Evolutionary conservation across 345 rosid genomes (phyloP).

Genomic region (Salix caprea): DNA sequence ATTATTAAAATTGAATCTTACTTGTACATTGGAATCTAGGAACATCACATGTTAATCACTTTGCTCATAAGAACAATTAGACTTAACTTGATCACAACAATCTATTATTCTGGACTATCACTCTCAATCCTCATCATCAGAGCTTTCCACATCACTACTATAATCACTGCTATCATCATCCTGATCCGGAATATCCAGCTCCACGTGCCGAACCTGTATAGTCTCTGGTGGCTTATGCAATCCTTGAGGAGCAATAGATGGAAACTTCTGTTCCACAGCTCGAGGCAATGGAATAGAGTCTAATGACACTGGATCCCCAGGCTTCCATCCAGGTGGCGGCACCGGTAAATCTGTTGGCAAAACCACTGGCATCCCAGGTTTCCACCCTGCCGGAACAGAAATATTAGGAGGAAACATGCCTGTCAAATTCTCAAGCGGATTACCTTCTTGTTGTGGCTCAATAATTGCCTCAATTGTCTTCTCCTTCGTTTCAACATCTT

Average conservation of each 20-base stretch:
- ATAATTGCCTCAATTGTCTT: conserved; percentile 58
- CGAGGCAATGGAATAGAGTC: conserved; percentile 55
- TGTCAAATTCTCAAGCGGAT: conserved; percentile 37
- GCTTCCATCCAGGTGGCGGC: conserved; percentile 94
- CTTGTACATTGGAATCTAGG: not conserved
- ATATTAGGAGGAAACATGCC: conserved; percentile 63
- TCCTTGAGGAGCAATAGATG: conserved; percentile 49
- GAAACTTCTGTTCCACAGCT: conserved; percentile 39
- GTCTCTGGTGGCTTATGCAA: conserved; percentile 60
- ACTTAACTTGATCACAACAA: not conserved
- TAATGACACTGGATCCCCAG: conserved; percentile 74
- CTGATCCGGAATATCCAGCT: conserved; percentile 67
- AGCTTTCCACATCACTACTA: conserved; percentile 36
- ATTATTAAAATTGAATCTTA: not conserved
- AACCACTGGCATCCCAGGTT: conserved; percentile 91
- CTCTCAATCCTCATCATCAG: conserved; percentile 24
- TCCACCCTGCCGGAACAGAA: conserved; percentile 80
- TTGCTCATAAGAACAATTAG: not conserved
- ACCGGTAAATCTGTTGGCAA: conserved; percentile 63
- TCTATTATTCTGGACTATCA: not conserved
- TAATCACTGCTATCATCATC: conserved; percentile 73
- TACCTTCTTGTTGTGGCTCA: conserved; percentile 50
- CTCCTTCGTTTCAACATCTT: conserved; percentile 46
- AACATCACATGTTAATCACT: not conserved
- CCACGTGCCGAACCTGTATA: conserved; percentile 79